phyloP scores from a whole-genome alignment of 768 basidiomycete genomes.

The Serendipita sp. region DNA sequence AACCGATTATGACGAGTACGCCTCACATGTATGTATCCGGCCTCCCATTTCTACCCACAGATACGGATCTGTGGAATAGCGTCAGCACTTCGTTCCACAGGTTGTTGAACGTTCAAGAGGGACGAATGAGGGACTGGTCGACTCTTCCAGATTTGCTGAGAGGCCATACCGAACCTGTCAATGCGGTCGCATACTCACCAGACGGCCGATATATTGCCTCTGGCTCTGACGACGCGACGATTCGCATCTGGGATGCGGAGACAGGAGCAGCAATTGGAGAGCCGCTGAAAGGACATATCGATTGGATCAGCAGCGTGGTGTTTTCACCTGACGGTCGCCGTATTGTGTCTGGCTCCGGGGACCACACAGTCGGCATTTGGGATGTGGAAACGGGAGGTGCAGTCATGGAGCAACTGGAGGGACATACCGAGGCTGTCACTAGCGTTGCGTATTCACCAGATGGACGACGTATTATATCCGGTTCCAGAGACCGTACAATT shows the following conservation, averaged over 20 bases:
- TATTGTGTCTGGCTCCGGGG: slow-evolving; percentile 27
- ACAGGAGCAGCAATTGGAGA: slow-evolving; percentile 19
- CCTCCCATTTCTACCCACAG: neutral
- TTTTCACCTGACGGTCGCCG: no score
- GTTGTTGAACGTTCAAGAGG: neutral
- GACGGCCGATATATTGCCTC: slow-evolving; percentile 27
- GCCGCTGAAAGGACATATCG: slow-evolving; percentile 8
- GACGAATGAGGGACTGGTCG: neutral
- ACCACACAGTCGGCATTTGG: slow-evolving; percentile 31
- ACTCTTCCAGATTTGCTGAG: no score
- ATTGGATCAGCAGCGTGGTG: slow-evolving; percentile 25
- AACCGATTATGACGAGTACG: neutral
- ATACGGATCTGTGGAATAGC: neutral
- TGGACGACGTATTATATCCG: slow-evolving; percentile 7
- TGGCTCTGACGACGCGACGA: slow-evolving; percentile 29
- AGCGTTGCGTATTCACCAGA: slow-evolving; percentile 10
- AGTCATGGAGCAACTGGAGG: slow-evolving; percentile 14
- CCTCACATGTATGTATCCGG: neutral
- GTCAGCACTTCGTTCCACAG: neutral
- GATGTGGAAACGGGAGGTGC: no score
- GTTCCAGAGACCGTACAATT: slow-evolving; percentile 1
- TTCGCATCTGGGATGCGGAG: slow-evolving; percentile 29
- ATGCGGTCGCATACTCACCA: slow-evolving; percentile 22
- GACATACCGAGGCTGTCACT: slow-evolving; percentile 1
- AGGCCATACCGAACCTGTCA: neutral